Base-by-base conservation (phyloP, 352 stramenopile species). In the Pythium phragmiticola region DNA sequence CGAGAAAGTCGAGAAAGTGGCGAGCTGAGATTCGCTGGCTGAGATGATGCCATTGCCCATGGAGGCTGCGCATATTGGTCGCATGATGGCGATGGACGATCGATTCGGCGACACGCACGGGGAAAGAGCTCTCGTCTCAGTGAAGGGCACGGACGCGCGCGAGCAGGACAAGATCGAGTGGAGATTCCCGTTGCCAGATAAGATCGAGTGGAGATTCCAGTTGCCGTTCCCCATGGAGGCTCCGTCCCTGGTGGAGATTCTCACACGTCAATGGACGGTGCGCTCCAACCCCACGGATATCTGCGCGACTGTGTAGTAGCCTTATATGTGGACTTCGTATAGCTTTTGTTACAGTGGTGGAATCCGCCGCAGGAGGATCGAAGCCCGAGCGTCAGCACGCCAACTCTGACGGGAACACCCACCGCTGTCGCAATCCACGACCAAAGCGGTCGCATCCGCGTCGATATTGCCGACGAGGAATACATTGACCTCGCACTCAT, bases 401-500 rank as follows among this genome's bases (percentile, higher is more conserved):
- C 23, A 49, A 13, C 45, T 34, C 30, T 42, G 12, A 57, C 26
- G 23, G 47, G 57, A 9, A 36, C 59, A 19, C 58, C 68, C 1
- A 62, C 63, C 34, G 78, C 78, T 5, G 69, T 77, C 43, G 79
- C 74, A 7, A 66, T 71, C 7, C 84, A 80, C 58, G 76, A 86
- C 65, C 39, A 58, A 14, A 46, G 79, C 14, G 79, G 79, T 19
- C 79, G 66, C 57, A 88, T 88, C 54, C 56, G 68, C 56, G 72
- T 88, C 57, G 64, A 82, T 42, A 81, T 88, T 19, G 72, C 73
- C 37, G 66, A 75, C 9, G 70, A 82, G 36, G 76, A 86, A 37
- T 69, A 75, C 7, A 64, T 72, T 13, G 71, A 84, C 46, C 77
- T 85, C 41, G 72, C 59, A 0, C 47, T 21, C 23, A 50, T 84